Evolutionary conservation across 345 rosid species (phyloP).

Genomic region (Kandelia obovata): DNA sequence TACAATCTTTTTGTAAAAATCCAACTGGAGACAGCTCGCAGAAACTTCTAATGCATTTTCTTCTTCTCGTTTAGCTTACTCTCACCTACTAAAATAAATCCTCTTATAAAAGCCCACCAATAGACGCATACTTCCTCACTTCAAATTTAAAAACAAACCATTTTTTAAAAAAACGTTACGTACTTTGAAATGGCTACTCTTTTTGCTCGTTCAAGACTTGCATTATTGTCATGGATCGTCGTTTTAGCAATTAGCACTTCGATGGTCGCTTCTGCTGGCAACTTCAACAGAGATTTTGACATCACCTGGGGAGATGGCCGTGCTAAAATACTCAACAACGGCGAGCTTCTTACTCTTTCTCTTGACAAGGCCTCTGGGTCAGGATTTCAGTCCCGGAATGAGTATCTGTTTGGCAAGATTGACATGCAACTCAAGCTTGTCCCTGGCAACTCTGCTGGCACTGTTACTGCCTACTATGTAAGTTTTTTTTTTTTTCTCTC

Average conservation of each 20-base stretch:
- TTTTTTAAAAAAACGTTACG: neutral
- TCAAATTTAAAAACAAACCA: neutral
- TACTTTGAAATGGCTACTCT: neutral
- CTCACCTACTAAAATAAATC: neutral
- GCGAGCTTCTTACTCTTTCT: conserved; percentile 46
- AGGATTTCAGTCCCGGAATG: conserved; percentile 53
- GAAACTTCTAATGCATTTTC: neutral
- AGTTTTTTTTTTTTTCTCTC: neutral
- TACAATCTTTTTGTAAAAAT: neutral
- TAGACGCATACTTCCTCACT: neutral
- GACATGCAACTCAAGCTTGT: conserved; percentile 55
- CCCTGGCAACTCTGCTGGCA: conserved; percentile 58
- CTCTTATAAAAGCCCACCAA: neutral
- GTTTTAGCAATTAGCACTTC: neutral
- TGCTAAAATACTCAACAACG: conserved; percentile 38
- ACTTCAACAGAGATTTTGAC: conserved; percentile 50
- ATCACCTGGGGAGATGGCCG: conserved; percentile 56
- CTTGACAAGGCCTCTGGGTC: conserved; percentile 50
- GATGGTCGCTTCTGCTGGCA: conserved; percentile 28
- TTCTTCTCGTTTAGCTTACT: neutral
- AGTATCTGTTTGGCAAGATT: conserved; percentile 45
- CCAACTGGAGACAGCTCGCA: neutral
- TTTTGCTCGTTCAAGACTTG: neutral
- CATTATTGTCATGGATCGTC: neutral
- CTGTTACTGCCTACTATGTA: conserved; percentile 59